A percentile compares a stretch with the other conserved stretches of the same genome.
Conservation (phyloP, 2,329 filamentous ascomycete genomes). For the Aspergillus candidus region DNA sequence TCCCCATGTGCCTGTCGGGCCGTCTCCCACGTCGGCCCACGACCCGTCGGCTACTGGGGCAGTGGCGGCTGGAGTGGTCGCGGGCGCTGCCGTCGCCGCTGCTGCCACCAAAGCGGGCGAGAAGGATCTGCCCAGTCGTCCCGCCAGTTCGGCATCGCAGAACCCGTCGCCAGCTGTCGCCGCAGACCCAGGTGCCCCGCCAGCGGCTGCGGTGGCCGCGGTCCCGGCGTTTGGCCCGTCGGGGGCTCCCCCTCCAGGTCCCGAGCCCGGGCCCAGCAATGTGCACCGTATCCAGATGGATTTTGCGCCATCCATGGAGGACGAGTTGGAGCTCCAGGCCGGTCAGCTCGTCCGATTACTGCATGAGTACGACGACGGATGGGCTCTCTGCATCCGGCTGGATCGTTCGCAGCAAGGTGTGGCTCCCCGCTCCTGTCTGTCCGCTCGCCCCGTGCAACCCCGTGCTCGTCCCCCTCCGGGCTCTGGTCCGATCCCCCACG, state of each 20-base stretch:
- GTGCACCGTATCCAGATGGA: conserved; percentile 93
- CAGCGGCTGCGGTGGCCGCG: conserved; percentile 11
- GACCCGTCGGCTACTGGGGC: conserved; percentile 12
- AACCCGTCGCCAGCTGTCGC: conserved; percentile 17
- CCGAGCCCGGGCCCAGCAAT: conserved; percentile 53
- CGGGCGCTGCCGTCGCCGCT: conserved; percentile 38
- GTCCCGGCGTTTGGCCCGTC: conserved; percentile 12
- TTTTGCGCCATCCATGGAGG: conserved; percentile 85
- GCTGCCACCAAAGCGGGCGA: conserved; percentile 22
- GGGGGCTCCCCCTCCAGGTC: conserved; percentile 21
- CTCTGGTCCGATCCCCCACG: conserved; percentile 24
- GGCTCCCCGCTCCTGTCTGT: conserved; percentile 86
- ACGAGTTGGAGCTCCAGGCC: conserved; percentile 75
- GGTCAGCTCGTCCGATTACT: conserved; percentile 83
- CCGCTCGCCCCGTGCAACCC: conserved; percentile 84
- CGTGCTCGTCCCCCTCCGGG: conserved; percentile 47
- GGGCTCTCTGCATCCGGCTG: conserved; percentile 87
- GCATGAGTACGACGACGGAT: conserved; percentile 97
- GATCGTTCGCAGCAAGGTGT: conserved; percentile 91
- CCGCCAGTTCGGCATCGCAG: conserved; percentile 17
- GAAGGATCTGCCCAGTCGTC: conserved; percentile 16
- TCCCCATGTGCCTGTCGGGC: conserved; percentile 29
- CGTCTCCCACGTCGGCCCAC: too few species aligned
- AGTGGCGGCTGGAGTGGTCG: conserved; percentile 27
- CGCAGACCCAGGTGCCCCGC: conserved; percentile 18